phyloP scores from a whole-genome alignment of 805 yeast species.

The Wickerhamomyces alni region DNA sequence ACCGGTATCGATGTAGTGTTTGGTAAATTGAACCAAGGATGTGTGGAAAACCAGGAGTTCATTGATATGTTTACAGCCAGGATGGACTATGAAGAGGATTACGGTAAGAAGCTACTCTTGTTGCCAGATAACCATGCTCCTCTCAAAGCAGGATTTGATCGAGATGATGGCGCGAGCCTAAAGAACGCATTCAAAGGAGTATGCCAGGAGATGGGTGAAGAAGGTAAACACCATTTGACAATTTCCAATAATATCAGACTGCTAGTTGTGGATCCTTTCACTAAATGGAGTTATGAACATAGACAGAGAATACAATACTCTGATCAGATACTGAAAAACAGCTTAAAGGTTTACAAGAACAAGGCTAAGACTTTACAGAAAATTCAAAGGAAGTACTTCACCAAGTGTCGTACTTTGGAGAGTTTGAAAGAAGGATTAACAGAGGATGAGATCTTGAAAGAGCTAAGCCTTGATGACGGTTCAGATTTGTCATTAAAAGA shows the following conservation, averaged over 20 bases:
- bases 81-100: slow-evolving; percentile 64
- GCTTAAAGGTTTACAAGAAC: slow-evolving; percentile 46
- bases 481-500: slow-evolving; percentile 1
- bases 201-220: slow-evolving; percentile 44
- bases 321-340: slow-evolving; percentile 44
- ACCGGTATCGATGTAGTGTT: slow-evolving; percentile 46
- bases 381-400: slow-evolving; percentile 63
- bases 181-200: slow-evolving; percentile 57
- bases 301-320: slow-evolving; percentile 58
- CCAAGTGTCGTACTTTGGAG: slow-evolving; percentile 69
- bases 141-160: slow-evolving; percentile 35
- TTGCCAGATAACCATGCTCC: slow-evolving; percentile 33
- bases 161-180: slow-evolving; percentile 62
- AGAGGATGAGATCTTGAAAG: slow-evolving; percentile 35
- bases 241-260: slow-evolving; percentile 56
- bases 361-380: slow-evolving; percentile 43
- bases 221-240: slow-evolving; percentile 52
- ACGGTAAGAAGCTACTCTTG: slow-evolving; percentile 50
- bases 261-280: slow-evolving; percentile 64
- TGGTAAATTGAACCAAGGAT: slow-evolving; percentile 51
- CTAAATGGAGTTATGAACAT: slow-evolving; percentile 72
- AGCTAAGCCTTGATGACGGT: slow-evolving; percentile 16
- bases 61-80: slow-evolving; percentile 58
- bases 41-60: slow-evolving; percentile 65
- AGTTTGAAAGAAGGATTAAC: slow-evolving; percentile 46